Conservation (phyloP, 176 grass and related monocot genomes). For the Aegilops bicornis region DNA sequence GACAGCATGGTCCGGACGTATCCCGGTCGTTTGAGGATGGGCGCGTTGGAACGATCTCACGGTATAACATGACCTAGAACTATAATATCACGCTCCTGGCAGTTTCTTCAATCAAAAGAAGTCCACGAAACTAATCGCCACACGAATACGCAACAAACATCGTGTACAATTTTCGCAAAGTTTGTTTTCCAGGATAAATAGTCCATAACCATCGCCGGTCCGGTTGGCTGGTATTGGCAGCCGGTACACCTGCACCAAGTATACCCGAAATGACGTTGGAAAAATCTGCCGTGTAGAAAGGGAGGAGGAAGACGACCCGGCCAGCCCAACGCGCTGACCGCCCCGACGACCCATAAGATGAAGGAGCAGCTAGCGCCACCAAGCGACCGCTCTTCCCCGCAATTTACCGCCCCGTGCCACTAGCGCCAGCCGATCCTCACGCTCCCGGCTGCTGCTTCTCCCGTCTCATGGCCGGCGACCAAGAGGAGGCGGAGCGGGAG, state of each 20-base stretch:
- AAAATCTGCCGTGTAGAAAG: slow-evolving; percentile 36
- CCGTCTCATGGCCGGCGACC: slow-evolving; percentile 36
- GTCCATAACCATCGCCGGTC: not conserved
- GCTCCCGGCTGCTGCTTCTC: not conserved
- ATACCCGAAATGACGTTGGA: not conserved
- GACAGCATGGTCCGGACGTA: too few relatives aligned
- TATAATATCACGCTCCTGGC: too few relatives aligned
- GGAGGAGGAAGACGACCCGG: not conserved
- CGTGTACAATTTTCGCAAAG: too few relatives aligned
- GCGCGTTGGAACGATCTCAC: too few relatives aligned
- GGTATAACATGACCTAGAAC: too few relatives aligned
- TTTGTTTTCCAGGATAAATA: not conserved
- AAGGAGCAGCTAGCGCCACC: not conserved
- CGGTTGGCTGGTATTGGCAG: not conserved
- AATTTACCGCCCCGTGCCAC: slow-evolving; percentile 32
- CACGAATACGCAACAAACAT: too few relatives aligned
- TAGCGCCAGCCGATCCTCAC: not conserved
- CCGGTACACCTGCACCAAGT: slow-evolving; percentile 8
- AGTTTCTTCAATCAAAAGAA: too few relatives aligned
- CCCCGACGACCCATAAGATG: slow-evolving; percentile 5
- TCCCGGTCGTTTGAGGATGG: too few relatives aligned
- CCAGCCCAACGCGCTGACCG: slow-evolving; percentile 18
- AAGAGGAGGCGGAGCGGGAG: not conserved
- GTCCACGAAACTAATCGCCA: too few relatives aligned
- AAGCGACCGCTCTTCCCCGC: not conserved